Conservation (phyloP, 768 basidiomycete genomes). For the Scleroderma bovista region DNA sequence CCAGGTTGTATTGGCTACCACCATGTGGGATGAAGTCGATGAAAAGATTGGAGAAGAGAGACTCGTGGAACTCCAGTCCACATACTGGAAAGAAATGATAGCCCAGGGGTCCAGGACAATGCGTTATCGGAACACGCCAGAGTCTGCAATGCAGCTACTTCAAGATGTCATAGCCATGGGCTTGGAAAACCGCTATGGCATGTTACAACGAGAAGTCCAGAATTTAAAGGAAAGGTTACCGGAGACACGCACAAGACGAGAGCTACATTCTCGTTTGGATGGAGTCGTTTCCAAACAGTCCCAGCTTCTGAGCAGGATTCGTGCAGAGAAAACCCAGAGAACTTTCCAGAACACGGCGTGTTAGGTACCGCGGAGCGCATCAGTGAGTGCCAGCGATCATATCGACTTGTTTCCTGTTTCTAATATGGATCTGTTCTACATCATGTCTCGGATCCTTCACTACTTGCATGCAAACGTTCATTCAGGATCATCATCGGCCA, state of each 20-base stretch:
- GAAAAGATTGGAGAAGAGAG: slow-evolving; percentile 14
- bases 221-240: slow-evolving; percentile 3
- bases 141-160: slow-evolving; percentile 7
- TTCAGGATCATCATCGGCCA: too few species aligned
- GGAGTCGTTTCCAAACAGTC: too few species aligned
- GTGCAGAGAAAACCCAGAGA: too few species aligned
- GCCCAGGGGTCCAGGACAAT: slow-evolving; percentile 5
- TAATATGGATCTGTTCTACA: too few species aligned
- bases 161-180: slow-evolving; percentile 2
- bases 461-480: too few species aligned
- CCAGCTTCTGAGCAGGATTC: too few species aligned
- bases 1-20: slow-evolving; percentile 28
- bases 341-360: too few species aligned
- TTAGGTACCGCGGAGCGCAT: too few species aligned
- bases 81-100: slow-evolving; percentile 2
- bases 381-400: too few species aligned
- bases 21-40: slow-evolving; percentile 12
- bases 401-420: too few species aligned
- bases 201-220: slow-evolving; percentile 8
- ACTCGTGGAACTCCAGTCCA: slow-evolving; percentile 2
- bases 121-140: slow-evolving; percentile 6
- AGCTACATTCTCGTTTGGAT: too few species aligned
- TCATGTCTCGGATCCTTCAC: too few species aligned
- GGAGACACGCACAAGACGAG: slow-evolving; percentile 7
- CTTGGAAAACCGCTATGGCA: neutral